These are phyloP conservation scores for Coemansia sp. DNA, from an alignment of 192 early-diverging fungal species.

Conservation along the genomic window DNA sequence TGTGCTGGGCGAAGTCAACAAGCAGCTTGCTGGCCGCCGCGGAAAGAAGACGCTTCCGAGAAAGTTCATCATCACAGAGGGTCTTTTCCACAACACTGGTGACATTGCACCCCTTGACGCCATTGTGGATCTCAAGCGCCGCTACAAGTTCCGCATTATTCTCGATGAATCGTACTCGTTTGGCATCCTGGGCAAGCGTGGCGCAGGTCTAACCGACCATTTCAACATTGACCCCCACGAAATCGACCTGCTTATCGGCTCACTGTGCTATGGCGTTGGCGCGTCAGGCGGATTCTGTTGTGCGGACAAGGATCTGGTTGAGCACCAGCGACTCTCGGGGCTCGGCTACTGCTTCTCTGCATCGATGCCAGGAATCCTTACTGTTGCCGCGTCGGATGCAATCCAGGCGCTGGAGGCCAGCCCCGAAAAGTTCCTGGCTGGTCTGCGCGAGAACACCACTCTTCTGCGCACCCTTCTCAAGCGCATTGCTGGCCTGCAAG, in stretches of 20 bases:
- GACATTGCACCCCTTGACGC: conserved; percentile 81
- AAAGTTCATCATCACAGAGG: conserved; percentile 94
- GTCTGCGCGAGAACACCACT: conserved; percentile 64
- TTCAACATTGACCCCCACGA: conserved; percentile 70
- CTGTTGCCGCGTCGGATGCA: conserved; percentile 84
- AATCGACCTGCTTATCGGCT: conserved; percentile 87
- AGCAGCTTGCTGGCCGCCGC: conserved; percentile 61
- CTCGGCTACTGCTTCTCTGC: conserved; percentile 92
- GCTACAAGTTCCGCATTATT: conserved; percentile 96
- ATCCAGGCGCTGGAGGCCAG: conserved; percentile 53
- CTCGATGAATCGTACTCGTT: conserved; percentile 91
- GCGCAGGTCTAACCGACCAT: conserved; percentile 86
- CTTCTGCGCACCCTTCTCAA: conserved; percentile 62
- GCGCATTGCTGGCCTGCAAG: conserved; percentile 54
- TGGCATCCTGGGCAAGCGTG: conserved; percentile 82
- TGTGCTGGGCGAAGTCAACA: conserved; percentile 72
- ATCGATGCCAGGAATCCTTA: conserved; percentile 88
- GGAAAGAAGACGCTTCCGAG: conserved; percentile 56
- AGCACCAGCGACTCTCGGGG: conserved; percentile 90
- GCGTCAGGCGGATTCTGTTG: conserved; percentile 92
- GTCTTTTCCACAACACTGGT: conserved; percentile 83
- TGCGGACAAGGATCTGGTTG: conserved; percentile 79
- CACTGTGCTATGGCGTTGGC: conserved; percentile 76
- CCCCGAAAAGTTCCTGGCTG: conserved; percentile 42
- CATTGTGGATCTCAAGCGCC: conserved; percentile 85